phyloP scores from a whole-genome alignment of 2,329 filamentous ascomycete species.

The Ophiocordyceps australis region DNA sequence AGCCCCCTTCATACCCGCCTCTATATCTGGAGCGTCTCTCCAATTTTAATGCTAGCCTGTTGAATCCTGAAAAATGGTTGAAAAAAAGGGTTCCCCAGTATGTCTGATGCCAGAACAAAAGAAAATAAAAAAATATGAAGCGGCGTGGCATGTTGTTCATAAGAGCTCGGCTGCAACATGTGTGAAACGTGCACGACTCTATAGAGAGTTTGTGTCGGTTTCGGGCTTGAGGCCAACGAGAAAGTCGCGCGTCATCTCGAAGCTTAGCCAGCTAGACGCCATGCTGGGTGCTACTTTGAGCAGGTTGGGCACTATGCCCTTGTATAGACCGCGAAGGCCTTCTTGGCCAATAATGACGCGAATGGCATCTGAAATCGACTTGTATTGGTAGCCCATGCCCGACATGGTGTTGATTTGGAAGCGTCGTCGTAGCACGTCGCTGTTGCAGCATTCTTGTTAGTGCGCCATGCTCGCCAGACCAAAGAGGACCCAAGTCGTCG shows the following conservation, averaged over 20 bases:
- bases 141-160: no score
- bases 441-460: no score
- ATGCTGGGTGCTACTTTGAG: slow-evolving; percentile 96
- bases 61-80: no score
- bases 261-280: slow-evolving; percentile 96
- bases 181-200: no score
- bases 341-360: slow-evolving; percentile 68
- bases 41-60: no score
- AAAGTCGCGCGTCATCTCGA: slow-evolving; percentile 83
- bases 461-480: no score
- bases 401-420: slow-evolving; percentile 99
- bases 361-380: slow-evolving; percentile 68
- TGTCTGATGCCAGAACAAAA: no score
- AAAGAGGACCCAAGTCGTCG: background rate
- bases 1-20: no score
- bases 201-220: slow-evolving; percentile 10
- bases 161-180: no score
- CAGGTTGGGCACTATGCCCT: slow-evolving; percentile 86
- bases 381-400: slow-evolving; percentile 94
- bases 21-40: no score
- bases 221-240: slow-evolving; percentile 43
- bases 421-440: slow-evolving; percentile 77
- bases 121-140: no score
- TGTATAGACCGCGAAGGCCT: slow-evolving; percentile 75
- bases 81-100: no score